Conservation (phyloP, 1,284 basidiomycete species). For the Papiliotrema fonsecae region DNA sequence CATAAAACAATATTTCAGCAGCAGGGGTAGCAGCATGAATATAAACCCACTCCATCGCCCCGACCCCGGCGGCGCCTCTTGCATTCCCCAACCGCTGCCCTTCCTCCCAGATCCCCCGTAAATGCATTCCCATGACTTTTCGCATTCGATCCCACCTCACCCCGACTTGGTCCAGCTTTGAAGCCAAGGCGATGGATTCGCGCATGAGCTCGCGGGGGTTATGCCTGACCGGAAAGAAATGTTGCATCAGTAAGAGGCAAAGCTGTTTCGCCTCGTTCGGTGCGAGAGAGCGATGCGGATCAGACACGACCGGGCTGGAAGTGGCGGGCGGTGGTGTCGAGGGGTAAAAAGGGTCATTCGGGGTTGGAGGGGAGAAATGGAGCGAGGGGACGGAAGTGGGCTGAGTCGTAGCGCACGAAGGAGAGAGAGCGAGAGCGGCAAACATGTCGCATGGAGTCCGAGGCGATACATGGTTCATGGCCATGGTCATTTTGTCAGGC, state of each 20-base stretch:
- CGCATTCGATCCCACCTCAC: slow-evolving; percentile 27
- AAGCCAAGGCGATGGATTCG: slow-evolving; percentile 22
- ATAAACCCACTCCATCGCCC: slow-evolving; percentile 21
- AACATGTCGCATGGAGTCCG: slow-evolving; percentile 14
- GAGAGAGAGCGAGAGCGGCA: slow-evolving; percentile 15
- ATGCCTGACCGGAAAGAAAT: slow-evolving; percentile 15
- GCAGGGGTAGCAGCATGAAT: background rate
- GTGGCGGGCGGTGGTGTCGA: background rate
- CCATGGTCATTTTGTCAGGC: background rate
- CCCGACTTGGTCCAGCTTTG: slow-evolving; percentile 20
- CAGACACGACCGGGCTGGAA: too few species aligned
- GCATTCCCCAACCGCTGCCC: slow-evolving; percentile 7
- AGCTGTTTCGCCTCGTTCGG: slow-evolving; percentile 22
- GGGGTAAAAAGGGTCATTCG: background rate
- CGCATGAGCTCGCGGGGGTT: slow-evolving; percentile 20
- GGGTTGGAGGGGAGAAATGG: slow-evolving; percentile 9
- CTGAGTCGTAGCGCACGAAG: background rate
- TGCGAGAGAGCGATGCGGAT: slow-evolving; percentile 15
- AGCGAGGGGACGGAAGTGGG: slow-evolving; percentile 8
- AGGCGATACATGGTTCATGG: slow-evolving; percentile 3
- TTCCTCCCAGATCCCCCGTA: slow-evolving; percentile 32
- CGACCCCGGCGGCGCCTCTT: background rate
- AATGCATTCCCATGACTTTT: slow-evolving; percentile 30
- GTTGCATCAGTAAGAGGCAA: slow-evolving; percentile 15
- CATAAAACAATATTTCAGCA: background rate